phyloP scores from a whole-genome alignment of 176 grass and related monocot genomes.

The Carex cristatella region DNA sequence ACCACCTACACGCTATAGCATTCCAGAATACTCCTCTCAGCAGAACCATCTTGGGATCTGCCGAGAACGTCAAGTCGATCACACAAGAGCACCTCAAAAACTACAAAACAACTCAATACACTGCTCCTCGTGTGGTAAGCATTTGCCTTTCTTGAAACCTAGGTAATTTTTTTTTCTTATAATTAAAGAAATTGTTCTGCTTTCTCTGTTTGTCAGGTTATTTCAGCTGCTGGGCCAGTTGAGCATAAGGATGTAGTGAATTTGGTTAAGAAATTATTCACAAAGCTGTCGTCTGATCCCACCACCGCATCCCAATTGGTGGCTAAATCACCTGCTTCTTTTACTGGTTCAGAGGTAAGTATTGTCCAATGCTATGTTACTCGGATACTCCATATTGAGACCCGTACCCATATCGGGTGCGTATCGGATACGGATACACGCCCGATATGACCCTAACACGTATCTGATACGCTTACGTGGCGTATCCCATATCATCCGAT shows the following conservation, averaged over 20 bases:
- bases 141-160: neutral
- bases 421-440: too few relatives aligned
- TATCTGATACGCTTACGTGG: too few relatives aligned
- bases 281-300: slow-evolving; percentile 63
- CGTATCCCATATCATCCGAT: too few relatives aligned
- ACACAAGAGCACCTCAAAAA: slow-evolving; percentile 62
- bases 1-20: slow-evolving; percentile 92
- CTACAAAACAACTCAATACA: slow-evolving; percentile 93
- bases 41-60: slow-evolving; percentile 74
- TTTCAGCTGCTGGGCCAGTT: slow-evolving; percentile 76
- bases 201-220: slow-evolving; percentile 52
- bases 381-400: too few relatives aligned
- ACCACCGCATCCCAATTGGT: slow-evolving; percentile 66
- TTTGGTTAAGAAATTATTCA: slow-evolving; percentile 62
- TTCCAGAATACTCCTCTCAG: slow-evolving; percentile 92
- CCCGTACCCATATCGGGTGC: too few relatives aligned
- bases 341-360: slow-evolving; percentile 92
- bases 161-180: slow-evolving; percentile 15
- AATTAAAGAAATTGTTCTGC: neutral
- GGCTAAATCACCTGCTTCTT: slow-evolving; percentile 60
- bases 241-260: slow-evolving; percentile 85
- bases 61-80: slow-evolving; percentile 67
- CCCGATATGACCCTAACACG: too few relatives aligned
- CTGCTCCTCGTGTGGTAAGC: slow-evolving; percentile 79
- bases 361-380: neutral